These are phyloP conservation scores for Heterotrichella gracilis DNA, from an alignment of 352 stramenopile species.

Conservation along the genomic window DNA sequence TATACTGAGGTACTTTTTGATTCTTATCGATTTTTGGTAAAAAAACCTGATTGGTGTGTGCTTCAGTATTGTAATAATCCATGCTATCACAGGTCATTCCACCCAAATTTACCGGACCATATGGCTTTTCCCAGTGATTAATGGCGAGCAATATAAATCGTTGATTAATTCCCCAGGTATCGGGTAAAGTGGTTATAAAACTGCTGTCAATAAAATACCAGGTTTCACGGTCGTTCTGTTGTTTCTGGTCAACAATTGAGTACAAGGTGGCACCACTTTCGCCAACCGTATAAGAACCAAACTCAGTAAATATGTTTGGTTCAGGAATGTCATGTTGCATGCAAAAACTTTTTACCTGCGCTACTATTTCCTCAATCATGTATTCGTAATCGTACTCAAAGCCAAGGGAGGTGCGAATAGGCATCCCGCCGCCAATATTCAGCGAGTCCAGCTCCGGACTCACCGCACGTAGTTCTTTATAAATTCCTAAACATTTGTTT, in stretches of 20 bases:
- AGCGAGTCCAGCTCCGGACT: neutral
- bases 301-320: slow-evolving; percentile 3
- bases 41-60: slow-evolving; percentile 3
- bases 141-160: neutral
- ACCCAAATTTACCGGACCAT: neutral
- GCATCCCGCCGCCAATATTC: neutral
- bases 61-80: slow-evolving; percentile 7
- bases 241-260: neutral
- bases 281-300: neutral
- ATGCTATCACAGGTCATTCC: neutral
- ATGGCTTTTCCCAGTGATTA: neutral
- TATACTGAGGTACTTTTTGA: neutral
- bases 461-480: neutral
- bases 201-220: slow-evolving; percentile 4
- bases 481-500: neutral
- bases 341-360: neutral
- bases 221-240: neutral
- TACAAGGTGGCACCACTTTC: neutral
- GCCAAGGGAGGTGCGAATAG: neutral
- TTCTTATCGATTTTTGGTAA: neutral
- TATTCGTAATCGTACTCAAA: slow-evolving; percentile 9
- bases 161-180: neutral
- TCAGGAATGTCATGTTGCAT: neutral
- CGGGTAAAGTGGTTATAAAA: neutral
- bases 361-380: neutral